Conservation (phyloP, 768 basidiomycete genomes). For the Punctularia strigosozonata region DNA sequence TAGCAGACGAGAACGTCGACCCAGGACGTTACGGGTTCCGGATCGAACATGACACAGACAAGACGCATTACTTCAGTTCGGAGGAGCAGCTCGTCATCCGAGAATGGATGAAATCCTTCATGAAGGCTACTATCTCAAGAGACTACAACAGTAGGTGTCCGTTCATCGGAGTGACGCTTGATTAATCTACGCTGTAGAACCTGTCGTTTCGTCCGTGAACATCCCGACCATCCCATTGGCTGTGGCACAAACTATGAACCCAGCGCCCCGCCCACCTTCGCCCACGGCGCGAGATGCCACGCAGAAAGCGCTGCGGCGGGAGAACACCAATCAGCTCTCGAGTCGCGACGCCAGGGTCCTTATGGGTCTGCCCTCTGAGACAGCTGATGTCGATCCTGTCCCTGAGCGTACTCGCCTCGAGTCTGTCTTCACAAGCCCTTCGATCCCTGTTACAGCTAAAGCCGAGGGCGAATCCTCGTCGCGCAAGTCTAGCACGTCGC, state of each 20-base stretch:
- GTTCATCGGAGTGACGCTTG: constrained; percentile 6
- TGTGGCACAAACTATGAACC: constrained; percentile 94
- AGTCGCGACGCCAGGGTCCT: constrained; percentile 69
- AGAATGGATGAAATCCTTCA: constrained; percentile 99
- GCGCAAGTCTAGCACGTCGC: too few relatives aligned
- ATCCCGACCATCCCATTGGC: constrained; percentile 92
- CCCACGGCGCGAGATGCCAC: constrained; percentile 80
- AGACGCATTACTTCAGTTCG: constrained; percentile 84
- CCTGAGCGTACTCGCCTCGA: constrained; percentile 40
- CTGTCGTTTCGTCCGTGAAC: constrained; percentile 93
- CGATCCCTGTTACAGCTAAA: too few relatives aligned
- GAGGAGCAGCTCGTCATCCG: constrained; percentile 76
- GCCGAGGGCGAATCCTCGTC: too few relatives aligned
- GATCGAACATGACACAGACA: constrained; percentile 81
- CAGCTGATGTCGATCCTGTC: constrained; percentile 14
- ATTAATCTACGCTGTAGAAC: constrained; percentile 35
- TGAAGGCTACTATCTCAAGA: constrained; percentile 95
- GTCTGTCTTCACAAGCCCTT: constrained; percentile 46
- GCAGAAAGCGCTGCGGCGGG: constrained; percentile 75
- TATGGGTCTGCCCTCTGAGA: constrained; percentile 41
- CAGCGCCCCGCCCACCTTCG: constrained; percentile 89
- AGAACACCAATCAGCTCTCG: constrained; percentile 75
- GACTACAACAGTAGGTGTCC: constrained; percentile 73
- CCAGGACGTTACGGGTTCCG: constrained; percentile 94
- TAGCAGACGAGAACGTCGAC: constrained; percentile 84